Base-by-base conservation (phyloP, 192 early-diverging fungal species). In the Backusella sp. region DNA sequence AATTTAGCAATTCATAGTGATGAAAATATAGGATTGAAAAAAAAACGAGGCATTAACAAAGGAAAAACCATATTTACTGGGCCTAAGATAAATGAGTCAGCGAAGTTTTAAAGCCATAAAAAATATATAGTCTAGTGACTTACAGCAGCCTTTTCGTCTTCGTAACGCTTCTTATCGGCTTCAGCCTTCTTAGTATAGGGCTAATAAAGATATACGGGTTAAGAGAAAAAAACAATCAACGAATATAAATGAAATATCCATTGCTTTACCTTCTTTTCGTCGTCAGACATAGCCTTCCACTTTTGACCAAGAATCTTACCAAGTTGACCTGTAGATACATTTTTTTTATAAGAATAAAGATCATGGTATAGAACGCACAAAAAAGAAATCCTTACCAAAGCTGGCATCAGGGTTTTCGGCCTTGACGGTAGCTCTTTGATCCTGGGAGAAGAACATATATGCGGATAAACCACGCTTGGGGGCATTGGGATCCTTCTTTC, bases 391-490 rank as follows among this genome's bases (percentile, higher is more conserved):
- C 62, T 74, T 86, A 86, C 90, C 90, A 76, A 94, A 92, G 53
- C 80, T 84, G 44, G 86, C 91, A 1, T 90, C 85, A 49, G 95
- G 94, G 90, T 96, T 94, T 66, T 93, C 88, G 53, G 89, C 87
- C 88, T 93, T 91, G 66, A 96, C 91, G 32, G 83, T 81, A 66
- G 89, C 76, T 66, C 96, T 88, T 85, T 90, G 91, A 74, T 90
- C 95, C 82, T 95, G 88, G 34, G 93, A 93, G 85, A 94, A 98
- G 84, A 95, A 87, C 86, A 98, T 92, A 88, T 95, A 98, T 21
- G 94, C 95, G 15, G 96, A 94, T 69, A 96, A 87, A 5, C 92
- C 89, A 86, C 94, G 93, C 89, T 98, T 98, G 85, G 96, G 96
- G 17, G 92, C 93, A 77, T 88, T 89, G 67, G 92, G 90, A 89